Percentiles rank a stretch among this genome's conserved stretches.
These are phyloP conservation scores for Ceratocystis smalleyi DNA, from an alignment of 2,329 filamentous ascomycete genomes.

Conservation along the genomic window DNA sequence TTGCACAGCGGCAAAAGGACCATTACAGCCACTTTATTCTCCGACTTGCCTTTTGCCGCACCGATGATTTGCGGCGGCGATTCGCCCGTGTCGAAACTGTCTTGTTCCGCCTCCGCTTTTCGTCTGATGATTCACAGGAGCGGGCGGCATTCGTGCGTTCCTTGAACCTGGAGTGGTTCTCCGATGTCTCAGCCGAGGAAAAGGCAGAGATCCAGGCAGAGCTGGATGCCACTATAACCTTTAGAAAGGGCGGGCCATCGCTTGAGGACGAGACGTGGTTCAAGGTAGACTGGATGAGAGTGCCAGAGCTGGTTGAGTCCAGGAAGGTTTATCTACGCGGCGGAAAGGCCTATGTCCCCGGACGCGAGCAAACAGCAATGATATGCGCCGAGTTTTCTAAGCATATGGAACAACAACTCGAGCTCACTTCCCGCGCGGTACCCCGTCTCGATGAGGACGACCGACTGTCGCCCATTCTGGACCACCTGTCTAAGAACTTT, in stretches of 20 bases:
- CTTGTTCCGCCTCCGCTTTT: conserved; percentile 72
- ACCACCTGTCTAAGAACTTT: conserved; percentile 88
- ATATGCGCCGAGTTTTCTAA: conserved; percentile 74
- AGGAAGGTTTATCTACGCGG: conserved; percentile 59
- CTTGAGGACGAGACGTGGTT: conserved; percentile 78
- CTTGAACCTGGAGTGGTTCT: conserved; percentile 80
- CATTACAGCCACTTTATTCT: conserved; percentile 98
- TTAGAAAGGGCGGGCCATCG: conserved; percentile 26
- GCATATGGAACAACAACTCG: conserved; percentile 64
- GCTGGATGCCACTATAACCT: conserved; percentile 30
- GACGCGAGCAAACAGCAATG: conserved; percentile 74
- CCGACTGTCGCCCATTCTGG: conserved; percentile 52
- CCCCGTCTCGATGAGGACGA: conserved; percentile 94
- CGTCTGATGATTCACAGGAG: conserved; percentile 59
- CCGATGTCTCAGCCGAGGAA: conserved; percentile 65
- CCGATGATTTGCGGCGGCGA: conserved; percentile 73
- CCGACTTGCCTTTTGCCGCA: conserved; percentile 77
- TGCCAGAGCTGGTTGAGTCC: conserved; percentile 75
- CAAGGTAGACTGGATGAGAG: conserved; percentile 90
- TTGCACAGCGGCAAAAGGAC: conserved; percentile 72
- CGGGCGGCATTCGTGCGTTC: conserved; percentile 59
- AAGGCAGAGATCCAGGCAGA: conserved; percentile 47
- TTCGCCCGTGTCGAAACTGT: conserved; percentile 78
- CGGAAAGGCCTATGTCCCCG: conserved; percentile 84
- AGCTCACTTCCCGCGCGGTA: conserved; percentile 80